Evolutionary conservation across 495 filamentous ascomycete species (phyloP).

Genomic region (Friedmanniomyces endolithicus): DNA sequence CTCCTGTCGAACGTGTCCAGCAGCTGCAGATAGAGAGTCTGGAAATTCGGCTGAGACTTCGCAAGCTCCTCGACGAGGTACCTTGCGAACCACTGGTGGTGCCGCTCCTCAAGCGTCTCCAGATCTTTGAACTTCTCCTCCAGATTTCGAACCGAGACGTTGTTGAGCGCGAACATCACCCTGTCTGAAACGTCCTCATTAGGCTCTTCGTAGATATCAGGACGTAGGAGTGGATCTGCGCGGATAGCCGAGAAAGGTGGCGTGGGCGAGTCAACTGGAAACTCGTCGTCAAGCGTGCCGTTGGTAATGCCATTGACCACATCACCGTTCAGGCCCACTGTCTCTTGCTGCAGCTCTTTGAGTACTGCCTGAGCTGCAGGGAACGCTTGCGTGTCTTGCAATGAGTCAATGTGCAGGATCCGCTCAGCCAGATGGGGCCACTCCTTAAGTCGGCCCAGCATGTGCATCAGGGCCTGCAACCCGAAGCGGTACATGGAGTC

Average conservation of each 20-base stretch:
- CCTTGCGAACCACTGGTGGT: conserved; percentile 90
- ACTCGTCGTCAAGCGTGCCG: conserved; percentile 49
- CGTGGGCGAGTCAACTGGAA: conserved; percentile 42
- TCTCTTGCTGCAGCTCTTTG: conserved; percentile 38
- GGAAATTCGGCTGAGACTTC: conserved; percentile 92
- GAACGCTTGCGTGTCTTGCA: conserved; percentile 72
- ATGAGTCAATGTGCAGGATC: conserved; percentile 62
- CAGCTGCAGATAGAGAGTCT: conserved; percentile 80
- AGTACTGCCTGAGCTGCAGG: conserved; percentile 70
- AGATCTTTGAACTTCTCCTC: conserved; percentile 70
- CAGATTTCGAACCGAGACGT: conserved; percentile 79
- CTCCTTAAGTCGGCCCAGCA: conserved; percentile 68
- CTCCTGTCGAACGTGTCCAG: conserved; percentile 70
- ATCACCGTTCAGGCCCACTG: conserved; percentile 36
- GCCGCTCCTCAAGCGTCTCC: conserved; percentile 57
- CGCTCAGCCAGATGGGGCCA: conserved; percentile 84
- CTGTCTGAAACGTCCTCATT: conserved; percentile 77
- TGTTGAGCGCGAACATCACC: conserved; percentile 92
- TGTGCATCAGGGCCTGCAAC: conserved; percentile 85
- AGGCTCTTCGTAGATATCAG: conserved; percentile 60
- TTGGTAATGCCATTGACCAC: conserved; percentile 35
- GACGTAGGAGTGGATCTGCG: conserved; percentile 50
- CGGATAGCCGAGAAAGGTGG: conserved; percentile 58
- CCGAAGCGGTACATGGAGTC: conserved; percentile 97
- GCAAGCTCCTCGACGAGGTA: conserved; percentile 95